Base-by-base conservation (phyloP, 148 eudicot genomes). In the Arbutus unedo region DNA sequence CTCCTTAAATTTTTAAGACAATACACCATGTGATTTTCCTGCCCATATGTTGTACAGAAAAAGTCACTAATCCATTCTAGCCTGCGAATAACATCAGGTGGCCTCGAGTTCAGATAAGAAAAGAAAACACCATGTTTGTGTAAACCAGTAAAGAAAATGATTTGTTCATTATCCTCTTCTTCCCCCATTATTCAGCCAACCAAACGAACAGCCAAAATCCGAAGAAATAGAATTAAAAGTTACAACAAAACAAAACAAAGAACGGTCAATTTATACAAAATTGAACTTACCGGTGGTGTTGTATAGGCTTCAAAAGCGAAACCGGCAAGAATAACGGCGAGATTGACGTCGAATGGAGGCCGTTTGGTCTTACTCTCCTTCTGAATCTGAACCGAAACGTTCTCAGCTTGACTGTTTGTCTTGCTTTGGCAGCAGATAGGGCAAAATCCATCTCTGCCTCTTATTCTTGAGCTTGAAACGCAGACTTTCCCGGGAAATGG, bases 271-370 rank as follows among this genome's bases (percentile, higher is more conserved):
- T 50, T 5, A 57, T 41, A 2, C 23, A 21, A 44, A 8, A 41
- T 43, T 59, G 3, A 19, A 82, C 51, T 85, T 87, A 95, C 98
- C 18, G 98, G 90, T 25, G 98, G 98, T 77, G 90, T 88, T 56
- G 91, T 83, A 76, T 96, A 96, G 80, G 99, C 95, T 85, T 96
- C 99, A 59, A 96, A 96, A n/a, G 99, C 99, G 57, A 96, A 96
- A 50, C 99, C 99, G 71, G 99, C 99, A n/a, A 96, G 89, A 76
- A 96, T 89, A 25, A 96, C 99, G 23, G 99, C 99, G 77, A 92
- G 90, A 85, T 94, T 94, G 76, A 96, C 87, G 82, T 96, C 98
- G 71, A 96, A 96, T 31, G 86, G 85, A 62, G 95, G 95, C 66
- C 95, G 89, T 13, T 84, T 88, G 43, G 74, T 47, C 45, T 51